Conservation (phyloP, 805 yeast genomes). For the Nematodospora valgi region DNA sequence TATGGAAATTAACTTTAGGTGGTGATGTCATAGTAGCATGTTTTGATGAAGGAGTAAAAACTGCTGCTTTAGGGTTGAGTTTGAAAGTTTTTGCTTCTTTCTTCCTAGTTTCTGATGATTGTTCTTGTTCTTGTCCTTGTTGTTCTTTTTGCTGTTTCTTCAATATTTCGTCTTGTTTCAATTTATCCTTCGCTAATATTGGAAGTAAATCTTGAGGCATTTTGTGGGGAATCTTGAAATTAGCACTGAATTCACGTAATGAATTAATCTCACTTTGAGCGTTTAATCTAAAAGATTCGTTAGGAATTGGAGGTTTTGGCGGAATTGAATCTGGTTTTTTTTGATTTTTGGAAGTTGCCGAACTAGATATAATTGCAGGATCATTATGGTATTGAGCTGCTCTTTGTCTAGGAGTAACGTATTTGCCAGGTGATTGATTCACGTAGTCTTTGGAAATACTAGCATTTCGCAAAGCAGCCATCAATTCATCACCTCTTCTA, state of each 20-base stretch:
- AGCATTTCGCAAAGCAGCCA: conserved; percentile 43
- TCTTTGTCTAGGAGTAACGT: conserved; percentile 57
- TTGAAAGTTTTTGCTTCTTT: conserved; percentile 60
- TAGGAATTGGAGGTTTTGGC: conserved; percentile 25
- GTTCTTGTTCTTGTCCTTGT: conserved; percentile 6
- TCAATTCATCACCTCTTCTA: conserved; percentile 51
- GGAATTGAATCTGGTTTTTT: conserved; percentile 30
- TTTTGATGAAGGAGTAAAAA: conserved; percentile 51
- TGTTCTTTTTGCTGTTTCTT: conserved; percentile 30
- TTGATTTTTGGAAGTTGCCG: conserved; percentile 26
- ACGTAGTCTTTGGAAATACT: conserved; percentile 14
- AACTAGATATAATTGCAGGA: conserved; percentile 63
- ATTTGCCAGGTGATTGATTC: conserved; percentile 29
- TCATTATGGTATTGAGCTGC: conserved; percentile 52
- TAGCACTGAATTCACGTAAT: conserved; percentile 74
- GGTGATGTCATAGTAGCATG: conserved; percentile 22
- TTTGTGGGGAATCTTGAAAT: conserved; percentile 66
- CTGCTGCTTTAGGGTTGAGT: conserved; percentile 66
- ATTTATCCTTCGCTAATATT: conserved; percentile 62
- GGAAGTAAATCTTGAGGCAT: conserved; percentile 66
- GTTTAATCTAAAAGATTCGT: conserved; percentile 41
- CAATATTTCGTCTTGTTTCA: conserved; percentile 60
- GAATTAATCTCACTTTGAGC: conserved; percentile 66
- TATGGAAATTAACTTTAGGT: conserved; percentile 20
- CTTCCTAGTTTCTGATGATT: conserved; percentile 28